Base-by-base conservation (phyloP, 2,329 filamentous ascomycete species). In the Raffaelea deltoideospora region DNA sequence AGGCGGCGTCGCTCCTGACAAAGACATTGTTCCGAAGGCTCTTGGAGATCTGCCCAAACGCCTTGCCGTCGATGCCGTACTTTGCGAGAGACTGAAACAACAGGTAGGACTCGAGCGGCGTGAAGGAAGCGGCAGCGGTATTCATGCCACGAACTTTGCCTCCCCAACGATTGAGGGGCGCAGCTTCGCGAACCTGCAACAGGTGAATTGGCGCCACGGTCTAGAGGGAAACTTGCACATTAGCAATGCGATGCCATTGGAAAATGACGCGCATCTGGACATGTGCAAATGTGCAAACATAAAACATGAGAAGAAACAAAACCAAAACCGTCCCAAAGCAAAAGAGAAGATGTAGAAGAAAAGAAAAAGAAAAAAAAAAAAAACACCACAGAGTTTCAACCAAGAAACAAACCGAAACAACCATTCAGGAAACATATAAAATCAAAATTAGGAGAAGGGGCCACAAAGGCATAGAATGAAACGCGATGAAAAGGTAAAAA, bases 11-110 rank as follows among this genome's bases (percentile, higher is more conserved):
- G 49, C 76, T 67, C 48, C 72, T 76, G 53, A 96, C 67, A 43
- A 85, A 65, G 15, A 71, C 64, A 54, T 92, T 86, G 50, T 67
- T 75, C 57, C 71, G 78, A 44, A 96, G 71, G 41, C 78, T 61
- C 45, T 80, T 35, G 13, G 65, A 58, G 35, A 60, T 53, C 33
- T 53, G 53, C n/a, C 43, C 48, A 33, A 63, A 55, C 10, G 49
- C 47, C 13, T 49, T 33, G 28, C 48, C 43, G 19, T 53, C 45
- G 47, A 54, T 34, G 44, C 50, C 50, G 44, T 47, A 46, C 38
- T 44, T 38, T 40, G 50, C 43, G 37, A 54, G 47, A 30, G 47
- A 47, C 37, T 58, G 52, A 42, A 56, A 53, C 20, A 58, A 41
- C 37, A 57, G 43, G 29, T 57, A 45, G 29, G 47, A 50, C 47